Base-by-base conservation (phyloP, 768 basidiomycete species). In the Tubosaeta brunneosetosa region DNA sequence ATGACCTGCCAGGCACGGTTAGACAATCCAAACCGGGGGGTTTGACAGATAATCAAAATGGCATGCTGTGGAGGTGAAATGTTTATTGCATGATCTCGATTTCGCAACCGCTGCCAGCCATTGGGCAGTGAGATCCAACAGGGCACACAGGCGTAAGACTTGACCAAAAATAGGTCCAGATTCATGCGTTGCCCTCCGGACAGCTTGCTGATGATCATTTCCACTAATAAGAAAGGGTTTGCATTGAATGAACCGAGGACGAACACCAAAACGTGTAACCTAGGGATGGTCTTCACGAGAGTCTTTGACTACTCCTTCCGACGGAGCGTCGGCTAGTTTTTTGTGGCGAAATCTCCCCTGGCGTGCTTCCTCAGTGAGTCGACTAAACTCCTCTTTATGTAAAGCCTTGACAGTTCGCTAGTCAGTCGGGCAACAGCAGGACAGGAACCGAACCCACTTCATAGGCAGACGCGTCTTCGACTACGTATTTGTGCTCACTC, bases 401-500 rank as follows among this genome's bases (percentile, higher is more conserved):
- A 65, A 54, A 34, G 46, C 37, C 60, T 61, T 57, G 32, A 43
- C 7, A 22, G 17, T 11, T 38, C 17, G 29, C 17, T 6, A 34
- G 46, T 55, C 33, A 52, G 38, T n/a, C 1, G 34, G 42, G 16
- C 25, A 29, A 32, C n/a, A 10, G 31, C 16, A 13, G 37, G 25
- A 41, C 29, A 13, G 17, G 25, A 52, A 52, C 3, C 32, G 10
- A 36, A 63, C 54, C 57, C 45, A 80, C 79, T 60, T 76, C 65
- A 61, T 82, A 64, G 19, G 67, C 66, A 16, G 54, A 61, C 22
- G 67, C 56, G 57, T 77, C 73, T 3, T 76, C 72, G 4, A 78
- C 72, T 16, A 64, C 51, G 22, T 50, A 51, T 33, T 57, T 71
- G 42, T 64, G 66, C 27, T 53, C 62, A 55, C 75, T 79, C 47